These are phyloP conservation scores for Umbelopsis vinacea DNA, from an alignment of 192 early-diverging fungal species.

Conservation along the genomic window DNA sequence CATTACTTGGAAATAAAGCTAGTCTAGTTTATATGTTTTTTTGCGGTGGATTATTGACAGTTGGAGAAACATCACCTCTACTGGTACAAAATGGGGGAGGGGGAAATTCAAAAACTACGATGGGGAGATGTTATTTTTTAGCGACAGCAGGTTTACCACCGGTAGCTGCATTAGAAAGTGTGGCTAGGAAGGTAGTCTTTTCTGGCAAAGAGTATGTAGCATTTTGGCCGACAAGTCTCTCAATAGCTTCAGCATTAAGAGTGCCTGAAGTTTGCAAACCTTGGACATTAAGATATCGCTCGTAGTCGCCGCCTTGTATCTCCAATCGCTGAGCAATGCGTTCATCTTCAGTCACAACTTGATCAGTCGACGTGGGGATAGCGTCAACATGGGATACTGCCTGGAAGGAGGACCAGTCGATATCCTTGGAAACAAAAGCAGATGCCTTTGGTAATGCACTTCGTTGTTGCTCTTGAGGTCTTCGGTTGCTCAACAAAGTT, in stretches of 20 bases:
- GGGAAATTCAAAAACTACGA: too few relatives aligned
- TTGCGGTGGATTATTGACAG: too few relatives aligned
- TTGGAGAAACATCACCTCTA: too few relatives aligned
- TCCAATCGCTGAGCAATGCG: constrained; percentile 15
- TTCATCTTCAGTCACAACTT: constrained; percentile 16
- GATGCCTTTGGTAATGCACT: constrained; percentile 12
- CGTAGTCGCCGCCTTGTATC: constrained; percentile 34
- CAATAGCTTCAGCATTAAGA: constrained; percentile 6
- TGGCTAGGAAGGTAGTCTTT: constrained; percentile 29
- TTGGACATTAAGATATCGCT: constrained; percentile 24
- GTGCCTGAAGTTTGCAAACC: neutral
- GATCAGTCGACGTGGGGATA: neutral
- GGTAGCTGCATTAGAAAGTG: constrained; percentile 25
- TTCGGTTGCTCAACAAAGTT: neutral
- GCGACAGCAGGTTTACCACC: constrained; percentile 14
- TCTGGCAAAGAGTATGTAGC: constrained; percentile 28
- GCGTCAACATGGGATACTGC: neutral
- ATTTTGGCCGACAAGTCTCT: constrained; percentile 33
- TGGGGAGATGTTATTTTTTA: constrained; percentile 3
- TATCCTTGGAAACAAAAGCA: constrained; percentile 37
- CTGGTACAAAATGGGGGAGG: too few relatives aligned
- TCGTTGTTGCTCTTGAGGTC: constrained; percentile 22
- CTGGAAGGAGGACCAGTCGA: constrained; percentile 39
- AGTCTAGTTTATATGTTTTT: too few relatives aligned
- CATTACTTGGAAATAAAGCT: too few relatives aligned